Base-by-base conservation (phyloP, 306 rosid species). In the Neltuma alba region DNA sequence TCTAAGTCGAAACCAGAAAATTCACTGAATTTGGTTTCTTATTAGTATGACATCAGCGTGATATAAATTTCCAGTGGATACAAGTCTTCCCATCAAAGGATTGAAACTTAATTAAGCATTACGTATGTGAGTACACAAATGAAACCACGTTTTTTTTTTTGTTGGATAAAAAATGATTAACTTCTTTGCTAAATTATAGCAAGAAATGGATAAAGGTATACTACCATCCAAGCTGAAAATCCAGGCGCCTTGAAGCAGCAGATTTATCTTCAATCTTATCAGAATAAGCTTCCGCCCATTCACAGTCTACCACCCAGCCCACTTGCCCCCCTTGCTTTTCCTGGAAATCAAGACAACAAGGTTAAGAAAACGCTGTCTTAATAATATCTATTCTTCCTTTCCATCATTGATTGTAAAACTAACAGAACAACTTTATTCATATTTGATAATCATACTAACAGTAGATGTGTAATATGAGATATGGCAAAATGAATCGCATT, bases 211-310 rank as follows among this genome's bases (percentile, higher is more conserved):
- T 62, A 45, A n/a, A 42, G 54, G 79, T 66, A 69, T 70, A 69
- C 30, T 88, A 94, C 98, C 98, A 94, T 83, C 98, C 98, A 63
- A 92, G 30, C 72, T 94, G 97, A 88, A 94, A 94, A 87, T 94
- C 97, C 83, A 94, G 82, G 84, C 97, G 94, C 87, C 94, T 89
- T 70, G 88, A 87, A 30, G 97, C 93, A 57, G 98, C 98, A 23
- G 79, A 58, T 85, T 74, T 82, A 80, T 94, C 98, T 86, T 92
- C 97, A 76, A 58, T 80, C 71, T 69, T 91, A 63, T 88, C 90
- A 48, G 97, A 92, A 81, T 94, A 89, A 80, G 97, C 77, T 84
- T 94, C 98, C 34, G 98, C 88, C 98, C 98, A 92, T 89, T 94
- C 97, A 76, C 97, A 91, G 84, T 94, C 98, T 76, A 89, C 82